Evolutionary conservation across 2,329 filamentous ascomycete genomes (phyloP).

Genomic region (Aureobasidium namibiae): DNA sequence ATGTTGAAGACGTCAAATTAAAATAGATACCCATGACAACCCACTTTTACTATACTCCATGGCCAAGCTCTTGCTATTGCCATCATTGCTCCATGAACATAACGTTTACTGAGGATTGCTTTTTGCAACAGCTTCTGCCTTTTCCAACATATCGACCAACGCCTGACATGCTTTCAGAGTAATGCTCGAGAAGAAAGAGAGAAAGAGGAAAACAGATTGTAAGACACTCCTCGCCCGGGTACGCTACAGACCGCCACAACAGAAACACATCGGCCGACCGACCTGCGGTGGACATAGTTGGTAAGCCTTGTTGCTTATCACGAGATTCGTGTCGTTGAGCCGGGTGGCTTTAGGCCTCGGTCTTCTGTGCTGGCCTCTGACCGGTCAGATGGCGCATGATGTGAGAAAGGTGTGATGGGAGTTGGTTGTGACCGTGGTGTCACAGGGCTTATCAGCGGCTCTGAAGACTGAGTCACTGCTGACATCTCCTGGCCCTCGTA

Average conservation of each 20-base stretch:
- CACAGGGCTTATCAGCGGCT: background rate
- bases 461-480: background rate
- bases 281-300: background rate
- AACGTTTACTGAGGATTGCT: background rate
- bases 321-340: background rate
- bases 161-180: background rate
- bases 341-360: background rate
- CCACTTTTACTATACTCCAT: too few relatives aligned
- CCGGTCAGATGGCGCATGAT: background rate
- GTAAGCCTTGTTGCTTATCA: background rate
- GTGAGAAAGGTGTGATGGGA: conserved; percentile 5
- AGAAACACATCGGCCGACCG: background rate
- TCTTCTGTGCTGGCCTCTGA: background rate
- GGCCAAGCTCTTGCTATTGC: background rate
- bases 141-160: background rate
- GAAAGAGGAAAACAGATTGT: background rate
- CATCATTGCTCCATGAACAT: background rate
- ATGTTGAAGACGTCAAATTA: background rate
- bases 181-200: background rate
- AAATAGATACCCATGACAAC: conserved; percentile 12
- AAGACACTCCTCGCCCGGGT: background rate
- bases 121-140: background rate
- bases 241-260: background rate
- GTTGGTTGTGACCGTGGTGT: background rate
- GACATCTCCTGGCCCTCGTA: background rate